Evolutionary conservation across 108 stramenopile genomes (phyloP).

Genomic region (Nitzschia inconspicua): DNA sequence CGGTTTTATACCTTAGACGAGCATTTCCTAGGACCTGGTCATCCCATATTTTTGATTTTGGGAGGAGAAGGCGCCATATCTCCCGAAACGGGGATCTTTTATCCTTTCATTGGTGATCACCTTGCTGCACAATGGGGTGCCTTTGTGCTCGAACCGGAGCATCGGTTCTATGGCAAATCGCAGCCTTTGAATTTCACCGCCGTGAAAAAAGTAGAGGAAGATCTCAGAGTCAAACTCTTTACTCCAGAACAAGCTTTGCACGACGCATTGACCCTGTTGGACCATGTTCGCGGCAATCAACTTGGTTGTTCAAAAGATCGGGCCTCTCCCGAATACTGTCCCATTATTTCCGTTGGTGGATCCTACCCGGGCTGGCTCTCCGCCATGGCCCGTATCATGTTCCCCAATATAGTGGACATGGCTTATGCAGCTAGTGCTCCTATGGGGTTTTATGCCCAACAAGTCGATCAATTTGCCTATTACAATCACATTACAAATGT

Average conservation of each 20-base stretch:
- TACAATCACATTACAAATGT: conserved; percentile 67
- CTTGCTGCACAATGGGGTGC: conserved; percentile 66
- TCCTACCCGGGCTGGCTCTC: conserved; percentile 76
- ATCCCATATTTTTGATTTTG: conserved; percentile 74
- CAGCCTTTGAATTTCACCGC: conserved; percentile 36
- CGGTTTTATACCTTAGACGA: conserved; percentile 58
- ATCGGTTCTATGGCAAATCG: conserved; percentile 82
- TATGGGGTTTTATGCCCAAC: conserved; percentile 73
- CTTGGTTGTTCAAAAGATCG: conserved; percentile 43
- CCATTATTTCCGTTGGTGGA: conserved; percentile 73
- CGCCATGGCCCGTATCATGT: conserved; percentile 60
- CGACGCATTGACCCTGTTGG: conserved; percentile 45
- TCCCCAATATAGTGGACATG: conserved; percentile 68
- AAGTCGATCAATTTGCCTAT: conserved; percentile 51
- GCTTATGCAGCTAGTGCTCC: conserved; percentile 76
- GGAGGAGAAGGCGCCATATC: conserved; percentile 78
- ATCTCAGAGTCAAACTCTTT: conserved; percentile 33
- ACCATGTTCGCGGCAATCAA: conserved; percentile 15
- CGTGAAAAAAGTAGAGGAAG: neutral
- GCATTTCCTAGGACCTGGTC: conserved; percentile 71
- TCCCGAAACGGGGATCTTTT: conserved; percentile 49
- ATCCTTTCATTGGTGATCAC: conserved; percentile 66
- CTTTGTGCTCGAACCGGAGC: conserved; percentile 69
- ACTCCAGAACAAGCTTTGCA: conserved; percentile 66
- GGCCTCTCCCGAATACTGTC: conserved; percentile 54